phyloP scores from a whole-genome alignment of 306 rosid species.

The Citrullus mucosospermus region DNA sequence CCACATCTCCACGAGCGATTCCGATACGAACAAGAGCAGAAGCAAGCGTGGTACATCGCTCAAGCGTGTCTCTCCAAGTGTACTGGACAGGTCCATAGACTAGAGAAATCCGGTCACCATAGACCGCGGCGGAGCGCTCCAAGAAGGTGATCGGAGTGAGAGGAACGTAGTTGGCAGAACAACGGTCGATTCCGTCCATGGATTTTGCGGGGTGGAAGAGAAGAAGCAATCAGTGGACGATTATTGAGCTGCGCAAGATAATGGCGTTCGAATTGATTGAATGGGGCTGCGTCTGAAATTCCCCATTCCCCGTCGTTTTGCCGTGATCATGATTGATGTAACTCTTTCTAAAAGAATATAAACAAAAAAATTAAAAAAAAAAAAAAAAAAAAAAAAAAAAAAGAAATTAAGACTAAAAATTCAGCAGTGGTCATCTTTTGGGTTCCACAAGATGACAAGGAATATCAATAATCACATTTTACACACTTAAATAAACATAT shows the following conservation, averaged over 20 bases:
- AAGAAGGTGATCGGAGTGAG: slow-evolving; percentile 72
- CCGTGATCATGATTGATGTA: too few relatives aligned
- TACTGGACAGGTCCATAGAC: slow-evolving; percentile 27
- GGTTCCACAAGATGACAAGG: too few relatives aligned
- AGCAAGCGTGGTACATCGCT: slow-evolving; percentile 69
- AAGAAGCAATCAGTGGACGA: neutral
- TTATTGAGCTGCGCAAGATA: neutral
- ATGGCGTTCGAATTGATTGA: too few relatives aligned
- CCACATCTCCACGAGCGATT: slow-evolving; percentile 49
- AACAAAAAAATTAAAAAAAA: too few relatives aligned
- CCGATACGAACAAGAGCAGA: slow-evolving; percentile 38
- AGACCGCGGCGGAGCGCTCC: slow-evolving; percentile 67
- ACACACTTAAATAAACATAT: too few relatives aligned
- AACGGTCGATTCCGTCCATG: slow-evolving; percentile 56
- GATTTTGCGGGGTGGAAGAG: neutral
- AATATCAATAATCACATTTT: too few relatives aligned
- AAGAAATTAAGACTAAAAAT: too few relatives aligned
- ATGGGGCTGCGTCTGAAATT: too few relatives aligned
- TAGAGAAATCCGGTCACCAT: slow-evolving; percentile 36
- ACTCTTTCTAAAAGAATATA: too few relatives aligned
- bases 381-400: too few relatives aligned
- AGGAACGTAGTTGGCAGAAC: slow-evolving; percentile 54
- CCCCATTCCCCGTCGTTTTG: too few relatives aligned
- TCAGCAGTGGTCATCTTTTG: too few relatives aligned
- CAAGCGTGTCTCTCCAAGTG: slow-evolving; percentile 58